Conservation (phyloP, 805 yeast genomes). For the Sugiyamaella chiloensis region DNA sequence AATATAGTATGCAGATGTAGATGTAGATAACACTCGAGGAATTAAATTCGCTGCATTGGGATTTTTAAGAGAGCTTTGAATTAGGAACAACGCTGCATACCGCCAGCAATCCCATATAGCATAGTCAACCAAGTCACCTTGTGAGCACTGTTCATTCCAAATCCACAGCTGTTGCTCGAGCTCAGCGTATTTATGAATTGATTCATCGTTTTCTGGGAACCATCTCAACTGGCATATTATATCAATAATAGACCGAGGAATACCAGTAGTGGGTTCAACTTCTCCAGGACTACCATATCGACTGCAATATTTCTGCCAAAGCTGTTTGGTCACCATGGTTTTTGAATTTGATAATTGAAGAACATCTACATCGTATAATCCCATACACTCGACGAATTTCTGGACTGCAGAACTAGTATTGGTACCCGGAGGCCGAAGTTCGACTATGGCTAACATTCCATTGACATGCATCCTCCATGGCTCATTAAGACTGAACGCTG, state of each 20-base stretch:
- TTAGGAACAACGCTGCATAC: neutral
- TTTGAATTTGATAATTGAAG: neutral
- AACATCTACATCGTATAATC: constrained; percentile 6
- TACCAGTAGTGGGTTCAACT: neutral
- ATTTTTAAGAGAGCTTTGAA: neutral
- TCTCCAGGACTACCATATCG: neutral
- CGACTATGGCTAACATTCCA: constrained; percentile 3
- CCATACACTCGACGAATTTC: neutral
- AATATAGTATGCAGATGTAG: neutral
- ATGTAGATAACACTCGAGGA: neutral
- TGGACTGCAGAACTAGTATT: neutral
- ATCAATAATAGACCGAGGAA: neutral
- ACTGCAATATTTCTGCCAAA: neutral
- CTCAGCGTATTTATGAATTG: neutral
- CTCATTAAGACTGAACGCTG: neutral
- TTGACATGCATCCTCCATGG: constrained; percentile 4
- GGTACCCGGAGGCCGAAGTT: neutral
- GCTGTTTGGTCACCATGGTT: neutral
- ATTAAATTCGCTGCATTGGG: neutral
- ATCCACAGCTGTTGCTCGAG: neutral
- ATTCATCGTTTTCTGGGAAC: neutral
- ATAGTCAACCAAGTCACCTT: neutral
- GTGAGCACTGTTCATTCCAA: neutral
- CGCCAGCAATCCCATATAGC: constrained; percentile 4
- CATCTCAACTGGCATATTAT: neutral